Evolutionary conservation across 805 yeast genomes (phyloP).

Genomic region (Kodamaea fukazawae): DNA sequence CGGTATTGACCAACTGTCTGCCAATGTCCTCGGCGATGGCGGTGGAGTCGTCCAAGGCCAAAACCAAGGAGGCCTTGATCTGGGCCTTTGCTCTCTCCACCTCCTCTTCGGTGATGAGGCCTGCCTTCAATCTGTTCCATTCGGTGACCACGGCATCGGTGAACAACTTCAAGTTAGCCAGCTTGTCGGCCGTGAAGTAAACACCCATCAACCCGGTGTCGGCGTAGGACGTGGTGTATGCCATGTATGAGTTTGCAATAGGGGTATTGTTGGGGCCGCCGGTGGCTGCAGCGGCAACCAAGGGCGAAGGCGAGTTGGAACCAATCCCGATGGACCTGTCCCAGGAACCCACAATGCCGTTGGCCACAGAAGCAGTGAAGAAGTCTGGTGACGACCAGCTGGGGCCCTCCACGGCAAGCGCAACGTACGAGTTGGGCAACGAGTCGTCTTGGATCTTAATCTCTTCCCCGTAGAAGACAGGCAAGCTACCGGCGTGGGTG

Average conservation of each 20-base stretch:
- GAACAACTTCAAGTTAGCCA: conserved; percentile 60
- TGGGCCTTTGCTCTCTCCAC: conserved; percentile 94
- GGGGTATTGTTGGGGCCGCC: conserved; percentile 58
- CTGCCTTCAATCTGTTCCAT: conserved; percentile 82
- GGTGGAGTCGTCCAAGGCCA: conserved; percentile 91
- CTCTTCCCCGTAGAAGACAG: conserved; percentile 83
- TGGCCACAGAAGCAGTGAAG: conserved; percentile 92
- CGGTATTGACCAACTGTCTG: conserved; percentile 94
- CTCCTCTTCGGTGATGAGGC: conserved; percentile 77
- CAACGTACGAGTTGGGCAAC: conserved; percentile 86
- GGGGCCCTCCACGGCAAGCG: conserved; percentile 95
- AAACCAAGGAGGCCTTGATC: conserved; percentile 83
- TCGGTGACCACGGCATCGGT: conserved; percentile 76
- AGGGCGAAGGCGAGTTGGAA: conserved; percentile 78
- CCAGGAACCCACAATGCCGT: conserved; percentile 97
- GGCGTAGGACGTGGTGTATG: conserved; percentile 94
- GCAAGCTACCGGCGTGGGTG: conserved; percentile 74
- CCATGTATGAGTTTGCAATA: conserved; percentile 91
- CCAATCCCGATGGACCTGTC: conserved; percentile 89
- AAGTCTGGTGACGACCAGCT: conserved; percentile 96
- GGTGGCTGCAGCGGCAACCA: conserved; percentile 64
- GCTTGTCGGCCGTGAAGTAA: conserved; percentile 81
- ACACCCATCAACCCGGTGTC: conserved; percentile 99
- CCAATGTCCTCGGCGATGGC: conserved; percentile 98
- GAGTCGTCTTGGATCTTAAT: conserved; percentile 78